Evolutionary conservation across 352 stramenopile species (phyloP).

Genomic region (Globisporangium paddicum): DNA sequence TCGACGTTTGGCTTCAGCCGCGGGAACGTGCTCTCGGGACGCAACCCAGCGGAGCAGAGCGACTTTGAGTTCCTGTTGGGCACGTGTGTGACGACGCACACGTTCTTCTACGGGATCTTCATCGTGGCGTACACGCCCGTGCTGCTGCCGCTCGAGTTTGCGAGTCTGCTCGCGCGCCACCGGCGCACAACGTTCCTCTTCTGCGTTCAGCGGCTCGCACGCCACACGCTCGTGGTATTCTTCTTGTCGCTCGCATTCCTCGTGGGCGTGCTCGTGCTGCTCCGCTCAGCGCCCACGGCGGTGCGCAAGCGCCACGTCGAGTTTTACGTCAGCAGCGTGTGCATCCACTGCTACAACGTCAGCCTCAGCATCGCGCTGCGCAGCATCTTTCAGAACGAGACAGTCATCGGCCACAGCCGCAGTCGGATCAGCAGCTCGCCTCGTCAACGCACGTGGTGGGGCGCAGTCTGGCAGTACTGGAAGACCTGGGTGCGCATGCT

Average conservation of each 20-base stretch:
- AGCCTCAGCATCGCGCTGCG: slow-evolving; percentile 1
- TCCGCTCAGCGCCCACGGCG: not conserved
- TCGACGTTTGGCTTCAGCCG: slow-evolving; percentile 20
- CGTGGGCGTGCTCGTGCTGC: not conserved
- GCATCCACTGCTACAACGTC: slow-evolving; percentile 1
- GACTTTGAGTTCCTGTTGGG: slow-evolving; percentile 20
- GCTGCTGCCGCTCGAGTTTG: slow-evolving; percentile 14
- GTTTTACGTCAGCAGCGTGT: slow-evolving; percentile 3
- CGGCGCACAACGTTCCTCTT: not conserved
- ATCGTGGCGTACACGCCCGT: not conserved
- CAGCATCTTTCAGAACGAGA: slow-evolving; percentile 6
- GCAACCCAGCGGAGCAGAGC: slow-evolving; percentile 18
- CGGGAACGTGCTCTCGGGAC: slow-evolving; percentile 21
- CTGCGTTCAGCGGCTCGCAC: not conserved
- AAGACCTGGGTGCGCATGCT: slow-evolving; percentile 4
- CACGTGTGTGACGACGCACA: slow-evolving; percentile 15
- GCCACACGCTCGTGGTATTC: slow-evolving; percentile 10
- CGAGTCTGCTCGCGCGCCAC: not conserved
- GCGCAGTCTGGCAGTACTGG: not conserved
- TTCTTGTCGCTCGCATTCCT: slow-evolving; percentile 2
- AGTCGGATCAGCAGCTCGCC: not conserved
- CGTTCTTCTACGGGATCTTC: slow-evolving; percentile 8
- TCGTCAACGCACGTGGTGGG: not conserved
- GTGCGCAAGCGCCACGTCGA: not conserved
- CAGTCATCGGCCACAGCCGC: not conserved